A percentile compares a stretch with the other conserved stretches of the same genome.
Evolutionary conservation across 352 stramenopile species (phyloP).

Genomic region (Phytopythium kandeliae): DNA sequence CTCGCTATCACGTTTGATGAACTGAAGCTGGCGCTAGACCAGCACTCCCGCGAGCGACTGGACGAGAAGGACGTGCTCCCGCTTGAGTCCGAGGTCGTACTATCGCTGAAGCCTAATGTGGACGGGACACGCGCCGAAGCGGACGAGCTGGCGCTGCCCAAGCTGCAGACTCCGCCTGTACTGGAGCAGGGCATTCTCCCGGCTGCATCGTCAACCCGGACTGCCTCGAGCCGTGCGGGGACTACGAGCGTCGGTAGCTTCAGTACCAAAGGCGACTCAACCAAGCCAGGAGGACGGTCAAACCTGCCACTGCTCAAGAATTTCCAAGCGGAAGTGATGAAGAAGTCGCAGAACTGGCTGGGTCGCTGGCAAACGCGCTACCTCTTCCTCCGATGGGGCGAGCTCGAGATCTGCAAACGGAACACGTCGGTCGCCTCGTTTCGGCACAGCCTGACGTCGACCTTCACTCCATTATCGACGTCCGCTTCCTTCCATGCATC

Average conservation of each 20-base stretch:
- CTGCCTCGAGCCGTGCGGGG: neutral
- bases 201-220: neutral
- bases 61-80: constrained; percentile 29
- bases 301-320: constrained; percentile 17
- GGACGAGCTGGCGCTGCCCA: constrained; percentile 14
- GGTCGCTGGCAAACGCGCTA: constrained; percentile 44
- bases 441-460: constrained; percentile 16
- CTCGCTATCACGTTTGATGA: constrained; percentile 20
- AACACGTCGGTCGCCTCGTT: constrained; percentile 18
- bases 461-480: constrained; percentile 3
- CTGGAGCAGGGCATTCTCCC: neutral
- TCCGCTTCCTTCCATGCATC: constrained; percentile 4
- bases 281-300: neutral
- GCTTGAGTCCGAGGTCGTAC: constrained; percentile 19
- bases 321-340: constrained; percentile 46
- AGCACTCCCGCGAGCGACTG: constrained; percentile 28
- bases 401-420: constrained; percentile 50
- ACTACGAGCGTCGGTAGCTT: neutral
- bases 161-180: constrained; percentile 6
- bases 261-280: constrained; percentile 1
- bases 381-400: constrained; percentile 41
- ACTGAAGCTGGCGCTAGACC: constrained; percentile 33
- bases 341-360: constrained; percentile 67
- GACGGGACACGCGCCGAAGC: constrained; percentile 4
- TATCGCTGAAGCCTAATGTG: neutral